Evolutionary conservation across 148 eudicot species (phyloP), one percentile per base, ranked within the genome.

Genomic region (Cornus suecica): DNA sequence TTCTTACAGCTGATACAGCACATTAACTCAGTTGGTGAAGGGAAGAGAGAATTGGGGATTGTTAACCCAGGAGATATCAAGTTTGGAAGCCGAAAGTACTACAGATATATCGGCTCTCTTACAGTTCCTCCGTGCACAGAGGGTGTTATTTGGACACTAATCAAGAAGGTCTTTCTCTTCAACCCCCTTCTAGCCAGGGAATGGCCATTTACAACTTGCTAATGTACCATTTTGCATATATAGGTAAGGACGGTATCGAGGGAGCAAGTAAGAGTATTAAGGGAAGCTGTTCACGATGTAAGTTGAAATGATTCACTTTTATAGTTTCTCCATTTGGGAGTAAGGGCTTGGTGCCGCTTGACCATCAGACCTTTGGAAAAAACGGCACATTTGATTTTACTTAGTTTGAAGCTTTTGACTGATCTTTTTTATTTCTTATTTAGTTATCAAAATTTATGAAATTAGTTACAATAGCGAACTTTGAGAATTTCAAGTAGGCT

Each of bases 81-180:
- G 64, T 72, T 78, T 48, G 80, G 72, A n/a, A 78, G 80, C 77
- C 74, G 61, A 65, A 83, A 69, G 23, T 82, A 78, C 67, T 86
- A 74, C 69, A 83, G 86, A 73, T 83, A 83, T 31, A 25, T 80
- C 14, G 88, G 88, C 72, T 86, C 86, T 62, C 86, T 83, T 2
- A 82, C 88, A 10, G 74, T 54, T 73, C 88, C 88, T 11, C 88
- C 88, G 25, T 86, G 88, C 77, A 80, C 88, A 2, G 88, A 86
- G 80, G 86, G 88, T 52, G 82, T 83, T 48, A 72, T 60, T 31
- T 83, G 88, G 88, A 83, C 78, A 56, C 29, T 85, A 14, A 48
- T 77, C 14, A 37, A 66, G 20, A 77, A 79, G 83, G 85, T 82
- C 20, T 2, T 10, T 26, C 11, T 61, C 24, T 68, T 37, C 11